Evolutionary conservation across 108 stramenopile genomes (phyloP).

Genomic region (Nannochloropsis gaditana): DNA sequence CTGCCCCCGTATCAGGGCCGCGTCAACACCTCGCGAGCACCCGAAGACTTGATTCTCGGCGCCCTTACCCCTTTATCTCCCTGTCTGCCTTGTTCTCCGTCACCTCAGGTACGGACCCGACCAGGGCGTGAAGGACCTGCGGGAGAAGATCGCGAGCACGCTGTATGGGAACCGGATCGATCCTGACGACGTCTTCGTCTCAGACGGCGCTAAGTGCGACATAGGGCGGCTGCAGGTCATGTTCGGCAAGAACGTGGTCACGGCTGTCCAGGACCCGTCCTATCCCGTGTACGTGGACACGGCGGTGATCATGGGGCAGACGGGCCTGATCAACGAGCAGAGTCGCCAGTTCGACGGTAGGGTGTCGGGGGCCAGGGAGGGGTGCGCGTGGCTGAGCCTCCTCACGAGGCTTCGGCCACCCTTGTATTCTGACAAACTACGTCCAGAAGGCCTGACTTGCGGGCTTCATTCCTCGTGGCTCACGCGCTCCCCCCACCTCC

Average conservation of each 20-base stretch:
- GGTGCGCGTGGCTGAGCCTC: no score
- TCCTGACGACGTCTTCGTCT: slow-evolving; percentile 89
- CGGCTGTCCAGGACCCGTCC: slow-evolving; percentile 91
- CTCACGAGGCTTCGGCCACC: no score
- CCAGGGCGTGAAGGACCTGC: slow-evolving; percentile 69
- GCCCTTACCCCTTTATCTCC: background rate
- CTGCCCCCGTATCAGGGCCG: no score
- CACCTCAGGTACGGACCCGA: slow-evolving; percentile 84
- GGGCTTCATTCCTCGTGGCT: background rate
- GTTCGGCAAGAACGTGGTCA: slow-evolving; percentile 81
- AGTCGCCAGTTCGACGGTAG: slow-evolving; percentile 77
- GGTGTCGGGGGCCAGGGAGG: background rate
- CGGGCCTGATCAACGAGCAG: slow-evolving; percentile 68
- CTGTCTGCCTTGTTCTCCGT: background rate
- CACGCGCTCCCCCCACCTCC: background rate
- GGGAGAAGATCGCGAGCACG: slow-evolving; percentile 78
- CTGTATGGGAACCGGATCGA: slow-evolving; percentile 80
- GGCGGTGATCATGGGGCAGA: slow-evolving; percentile 67
- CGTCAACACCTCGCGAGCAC: no score
- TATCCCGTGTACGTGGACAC: slow-evolving; percentile 89
- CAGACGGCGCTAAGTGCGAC: slow-evolving; percentile 96
- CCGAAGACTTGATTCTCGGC: background rate
- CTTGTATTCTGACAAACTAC: no score
- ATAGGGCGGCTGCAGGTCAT: slow-evolving; percentile 91
- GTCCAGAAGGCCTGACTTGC: background rate